Evolutionary conservation across 495 filamentous ascomycete species (phyloP).

Genomic region (Talaromyces ruber): DNA sequence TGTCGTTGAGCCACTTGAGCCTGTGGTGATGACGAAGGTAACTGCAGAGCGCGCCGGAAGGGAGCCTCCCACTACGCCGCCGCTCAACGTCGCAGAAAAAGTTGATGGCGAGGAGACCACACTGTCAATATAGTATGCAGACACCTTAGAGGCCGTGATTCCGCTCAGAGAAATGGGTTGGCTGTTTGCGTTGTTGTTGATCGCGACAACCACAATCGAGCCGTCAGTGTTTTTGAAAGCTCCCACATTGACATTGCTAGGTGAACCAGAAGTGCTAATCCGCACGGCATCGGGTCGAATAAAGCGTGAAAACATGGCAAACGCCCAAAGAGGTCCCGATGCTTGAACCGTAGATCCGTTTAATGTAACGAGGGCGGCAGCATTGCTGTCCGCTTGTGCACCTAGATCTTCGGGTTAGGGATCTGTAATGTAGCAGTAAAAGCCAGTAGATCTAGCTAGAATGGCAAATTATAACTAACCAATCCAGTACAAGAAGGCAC

Average conservation of each 20-base stretch:
- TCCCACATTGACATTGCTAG: slow-evolving; percentile 23
- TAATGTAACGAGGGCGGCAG: background rate
- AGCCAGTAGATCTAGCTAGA: background rate
- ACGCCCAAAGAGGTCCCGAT: slow-evolving; percentile 30
- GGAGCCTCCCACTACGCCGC: background rate
- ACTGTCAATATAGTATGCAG: background rate
- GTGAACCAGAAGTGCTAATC: slow-evolving; percentile 22
- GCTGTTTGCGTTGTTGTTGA: slow-evolving; percentile 24
- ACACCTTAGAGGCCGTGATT: background rate
- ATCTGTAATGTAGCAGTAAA: background rate
- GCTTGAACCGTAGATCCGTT: background rate
- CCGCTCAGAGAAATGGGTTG: background rate
- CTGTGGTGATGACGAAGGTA: background rate
- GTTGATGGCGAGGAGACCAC: background rate
- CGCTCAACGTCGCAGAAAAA: background rate
- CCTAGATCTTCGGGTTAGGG: background rate
- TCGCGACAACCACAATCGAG: slow-evolving; percentile 29
- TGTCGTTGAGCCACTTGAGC: background rate
- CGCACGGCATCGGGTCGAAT: slow-evolving; percentile 36
- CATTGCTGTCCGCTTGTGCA: slow-evolving; percentile 3
- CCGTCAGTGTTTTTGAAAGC: slow-evolving; percentile 41
- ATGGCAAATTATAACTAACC: slow-evolving; percentile 11
- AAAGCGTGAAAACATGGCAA: slow-evolving; percentile 35
- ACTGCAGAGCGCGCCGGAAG: background rate
- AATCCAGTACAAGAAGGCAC: slow-evolving; percentile 46